Conservation (phyloP, 2,329 filamentous ascomycete genomes). For the Sporothrix luriei region DNA sequence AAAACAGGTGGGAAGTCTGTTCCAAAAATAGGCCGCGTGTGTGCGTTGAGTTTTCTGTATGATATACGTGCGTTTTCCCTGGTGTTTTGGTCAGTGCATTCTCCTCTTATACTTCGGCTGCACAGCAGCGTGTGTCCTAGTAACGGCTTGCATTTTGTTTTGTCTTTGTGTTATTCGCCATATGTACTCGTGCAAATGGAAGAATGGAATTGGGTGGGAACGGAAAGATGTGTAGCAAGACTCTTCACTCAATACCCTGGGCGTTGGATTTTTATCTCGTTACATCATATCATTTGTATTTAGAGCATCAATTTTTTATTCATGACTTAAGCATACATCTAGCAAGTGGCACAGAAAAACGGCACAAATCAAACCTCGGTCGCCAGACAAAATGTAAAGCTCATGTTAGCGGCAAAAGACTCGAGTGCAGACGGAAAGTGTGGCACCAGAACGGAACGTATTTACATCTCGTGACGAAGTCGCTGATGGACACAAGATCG, state of each 20-base stretch:
- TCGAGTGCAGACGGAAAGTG: background rate
- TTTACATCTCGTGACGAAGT: background rate
- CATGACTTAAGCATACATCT: background rate
- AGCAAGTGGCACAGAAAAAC: no score
- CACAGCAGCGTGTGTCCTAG: no score
- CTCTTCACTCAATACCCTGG: constrained; percentile 36
- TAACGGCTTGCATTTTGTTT: background rate
- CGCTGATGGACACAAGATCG: background rate
- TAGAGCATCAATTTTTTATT: background rate
- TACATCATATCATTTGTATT: background rate
- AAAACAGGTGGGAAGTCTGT: background rate
- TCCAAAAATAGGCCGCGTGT: background rate
- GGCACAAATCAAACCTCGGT: background rate
- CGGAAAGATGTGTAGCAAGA: constrained; percentile 3
- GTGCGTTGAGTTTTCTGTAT: background rate
- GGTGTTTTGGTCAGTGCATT: constrained; percentile 5
- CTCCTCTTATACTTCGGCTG: background rate
- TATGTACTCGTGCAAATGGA: background rate
- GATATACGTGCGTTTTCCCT: no score
- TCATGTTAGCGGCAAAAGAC: no score
- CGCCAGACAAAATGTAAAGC: background rate
- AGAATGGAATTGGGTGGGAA: constrained; percentile 2
- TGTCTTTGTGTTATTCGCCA: background rate
- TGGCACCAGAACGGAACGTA: background rate
- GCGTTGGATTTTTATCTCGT: constrained; percentile 26